Base-by-base conservation (phyloP, 2,329 filamentous ascomycete species). In the Aspergillus texensis region DNA sequence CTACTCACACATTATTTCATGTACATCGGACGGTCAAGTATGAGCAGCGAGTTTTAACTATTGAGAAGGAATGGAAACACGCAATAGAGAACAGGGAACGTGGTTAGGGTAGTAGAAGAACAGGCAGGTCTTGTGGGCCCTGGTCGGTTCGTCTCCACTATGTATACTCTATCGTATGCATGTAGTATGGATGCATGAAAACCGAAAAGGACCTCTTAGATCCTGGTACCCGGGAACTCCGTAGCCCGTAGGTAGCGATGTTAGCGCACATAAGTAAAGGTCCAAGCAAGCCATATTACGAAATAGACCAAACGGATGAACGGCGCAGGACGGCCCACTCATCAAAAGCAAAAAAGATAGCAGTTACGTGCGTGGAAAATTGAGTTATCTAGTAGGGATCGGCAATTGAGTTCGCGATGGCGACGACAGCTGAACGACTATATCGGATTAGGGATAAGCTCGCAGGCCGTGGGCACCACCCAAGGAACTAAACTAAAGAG, bases 221-320 rank as follows among this genome's bases (percentile, higher is more conserved):
- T 34, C 34, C 45, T 48, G 26, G 26, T 24, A 52, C 45, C 36
- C 32, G 43, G 34, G 30, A 52, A 58, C 34, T 34, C 39, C 48
- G 32, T 45, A 34, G 28, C 56, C 30, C 43, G 53, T 54, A 57
- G 39, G 26, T 28, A 53, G 30, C 52, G 24, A 39, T 24, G 30
- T 24, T 34, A 39, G 52, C 10, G n/a, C 52, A 21, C 36, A 19
- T 34, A 36, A 21, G 6, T n/a, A 55, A 11, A 55, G 52, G 28
- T 57, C 50, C 39, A 50, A 58, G 65, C 39, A 43, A 52, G 54
- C 56, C 32, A 63, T 46, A 45, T 36, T 54, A 53, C 46, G 60
- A 60, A 65, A 53, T 65, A 60, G 63, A 68, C 67, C 66, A 58
- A 46, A 53, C 56, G 65, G 65, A 69, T 63, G 58, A 57, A 64